Percentiles rank a stretch among this genome's conserved stretches.
Evolutionary conservation across 2,329 filamentous ascomycete genomes (phyloP).

Genomic region (Pseudogymnoascus sp.): DNA sequence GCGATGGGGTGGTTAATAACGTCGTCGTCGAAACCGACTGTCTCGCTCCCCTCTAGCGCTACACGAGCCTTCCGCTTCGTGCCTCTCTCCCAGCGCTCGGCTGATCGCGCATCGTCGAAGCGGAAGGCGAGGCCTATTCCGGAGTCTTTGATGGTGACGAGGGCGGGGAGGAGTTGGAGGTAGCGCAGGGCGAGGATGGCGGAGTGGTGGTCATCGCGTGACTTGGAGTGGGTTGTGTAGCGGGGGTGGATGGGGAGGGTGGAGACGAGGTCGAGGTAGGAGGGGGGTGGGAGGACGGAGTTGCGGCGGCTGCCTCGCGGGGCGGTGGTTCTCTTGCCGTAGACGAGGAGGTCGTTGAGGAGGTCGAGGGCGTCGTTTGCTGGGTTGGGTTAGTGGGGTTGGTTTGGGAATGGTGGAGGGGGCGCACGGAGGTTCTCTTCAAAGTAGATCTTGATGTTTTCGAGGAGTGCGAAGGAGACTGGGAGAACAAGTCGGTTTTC

Average conservation of each 20-base stretch:
- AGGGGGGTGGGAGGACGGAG: constrained; percentile 49
- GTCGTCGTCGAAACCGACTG: constrained; percentile 31
- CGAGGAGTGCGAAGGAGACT: constrained; percentile 56
- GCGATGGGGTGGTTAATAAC: constrained; percentile 55
- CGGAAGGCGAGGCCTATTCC: constrained; percentile 27
- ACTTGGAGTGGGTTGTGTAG: constrained; percentile 65
- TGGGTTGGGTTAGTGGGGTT: constrained; percentile 23
- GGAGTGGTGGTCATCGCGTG: constrained; percentile 36
- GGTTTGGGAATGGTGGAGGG: background rate
- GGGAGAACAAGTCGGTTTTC: constrained; percentile 46
- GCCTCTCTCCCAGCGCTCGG: constrained; percentile 22
- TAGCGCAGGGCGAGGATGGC: background rate
- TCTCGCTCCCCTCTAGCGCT: constrained; percentile 32
- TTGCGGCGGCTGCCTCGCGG: constrained; percentile 23
- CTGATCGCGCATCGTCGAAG: constrained; percentile 36
- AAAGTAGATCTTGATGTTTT: constrained; percentile 63
- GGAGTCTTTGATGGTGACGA: background rate
- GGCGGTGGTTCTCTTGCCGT: constrained; percentile 32
- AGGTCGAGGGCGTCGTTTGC: constrained; percentile 55
- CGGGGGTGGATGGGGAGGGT: constrained; percentile 77
- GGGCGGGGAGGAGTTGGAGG: background rate
- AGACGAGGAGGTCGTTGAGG: constrained; percentile 54
- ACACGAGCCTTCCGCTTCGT: constrained; percentile 27
- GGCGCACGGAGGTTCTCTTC: constrained; percentile 46
- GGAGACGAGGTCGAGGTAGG: constrained; percentile 68